These are phyloP conservation scores for Spongospora subterranea DNA, from an alignment of 208 protist genomes.

Conservation along the genomic window DNA sequence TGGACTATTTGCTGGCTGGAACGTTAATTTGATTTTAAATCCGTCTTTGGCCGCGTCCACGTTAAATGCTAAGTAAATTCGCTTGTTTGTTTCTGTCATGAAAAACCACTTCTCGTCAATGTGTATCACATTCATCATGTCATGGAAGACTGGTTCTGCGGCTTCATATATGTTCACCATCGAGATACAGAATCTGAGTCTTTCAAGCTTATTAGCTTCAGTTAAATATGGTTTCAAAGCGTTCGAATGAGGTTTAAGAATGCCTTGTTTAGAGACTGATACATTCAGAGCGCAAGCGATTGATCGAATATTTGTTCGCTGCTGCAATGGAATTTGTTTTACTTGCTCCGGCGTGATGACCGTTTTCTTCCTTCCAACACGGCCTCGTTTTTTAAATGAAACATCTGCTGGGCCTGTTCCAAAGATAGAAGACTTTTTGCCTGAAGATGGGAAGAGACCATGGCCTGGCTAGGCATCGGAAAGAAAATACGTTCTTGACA, in stretches of 20 bases:
- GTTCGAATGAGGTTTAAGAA: neutral
- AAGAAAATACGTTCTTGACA: too few species aligned
- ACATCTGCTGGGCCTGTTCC: too few species aligned
- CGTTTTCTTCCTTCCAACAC: neutral
- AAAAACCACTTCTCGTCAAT: slow-evolving; percentile 54
- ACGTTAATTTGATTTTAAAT: too few species aligned
- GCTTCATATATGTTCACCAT: neutral
- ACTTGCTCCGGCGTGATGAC: neutral
- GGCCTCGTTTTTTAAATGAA: slow-evolving; percentile 1
- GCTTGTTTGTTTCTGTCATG: neutral
- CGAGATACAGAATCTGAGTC: neutral
- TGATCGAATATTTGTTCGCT: neutral
- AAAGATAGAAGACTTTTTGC: too few species aligned
- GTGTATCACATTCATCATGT: slow-evolving; percentile 11
- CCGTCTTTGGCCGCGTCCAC: too few species aligned
- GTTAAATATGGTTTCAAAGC: slow-evolving; percentile 17
- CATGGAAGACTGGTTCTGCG: neutral
- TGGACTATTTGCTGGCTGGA: too few species aligned
- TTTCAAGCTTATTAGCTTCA: neutral
- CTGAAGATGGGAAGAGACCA: too few species aligned
- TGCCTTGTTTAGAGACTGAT: neutral
- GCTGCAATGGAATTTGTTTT: neutral
- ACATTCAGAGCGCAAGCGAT: neutral
- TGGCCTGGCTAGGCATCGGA: too few species aligned
- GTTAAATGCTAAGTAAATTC: neutral